These are phyloP conservation scores for Aspergillus viridinutans DNA, from an alignment of 2,329 filamentous ascomycete species.

Conservation along the genomic window DNA sequence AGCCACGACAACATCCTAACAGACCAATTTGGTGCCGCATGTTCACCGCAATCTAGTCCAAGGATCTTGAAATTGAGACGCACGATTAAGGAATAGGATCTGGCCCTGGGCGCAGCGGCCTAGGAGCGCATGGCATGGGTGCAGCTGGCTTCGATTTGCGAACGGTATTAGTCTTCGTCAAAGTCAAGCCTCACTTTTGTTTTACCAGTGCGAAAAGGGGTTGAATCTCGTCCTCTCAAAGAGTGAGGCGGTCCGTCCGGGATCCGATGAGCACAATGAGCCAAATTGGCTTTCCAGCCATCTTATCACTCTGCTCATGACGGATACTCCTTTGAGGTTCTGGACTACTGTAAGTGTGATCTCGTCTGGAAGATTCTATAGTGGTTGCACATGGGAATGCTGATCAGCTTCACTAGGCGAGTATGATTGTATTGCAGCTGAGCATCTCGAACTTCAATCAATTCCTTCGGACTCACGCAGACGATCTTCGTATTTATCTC, in stretches of 20 bases:
- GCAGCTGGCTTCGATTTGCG: conserved; percentile 13
- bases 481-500: background rate
- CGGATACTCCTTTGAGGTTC: conserved; percentile 5
- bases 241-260: conserved; percentile 32
- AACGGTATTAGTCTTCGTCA: conserved; percentile 9
- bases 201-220: conserved; percentile 19
- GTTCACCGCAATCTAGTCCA: conserved; percentile 12
- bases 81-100: conserved; percentile 2
- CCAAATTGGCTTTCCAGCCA: conserved; percentile 7
- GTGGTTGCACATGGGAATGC: conserved; percentile 5
- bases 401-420: conserved; percentile 10
- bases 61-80: conserved; percentile 7
- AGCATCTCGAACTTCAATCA: conserved; percentile 5
- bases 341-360: conserved; percentile 7
- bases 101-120: conserved; percentile 1
- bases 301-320: conserved; percentile 7
- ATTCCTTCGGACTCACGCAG: background rate
- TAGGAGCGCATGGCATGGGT: conserved; percentile 4
- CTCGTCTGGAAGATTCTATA: conserved; percentile 4
- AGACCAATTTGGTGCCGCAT: conserved; percentile 24
- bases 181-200: conserved; percentile 23
- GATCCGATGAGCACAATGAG: conserved; percentile 18
- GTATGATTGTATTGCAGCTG: conserved; percentile 4
- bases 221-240: conserved; percentile 20
- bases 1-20: conserved; percentile 33